phyloP scores from a whole-genome alignment of 345 rosid genomes.

The Heritiera littoralis region DNA sequence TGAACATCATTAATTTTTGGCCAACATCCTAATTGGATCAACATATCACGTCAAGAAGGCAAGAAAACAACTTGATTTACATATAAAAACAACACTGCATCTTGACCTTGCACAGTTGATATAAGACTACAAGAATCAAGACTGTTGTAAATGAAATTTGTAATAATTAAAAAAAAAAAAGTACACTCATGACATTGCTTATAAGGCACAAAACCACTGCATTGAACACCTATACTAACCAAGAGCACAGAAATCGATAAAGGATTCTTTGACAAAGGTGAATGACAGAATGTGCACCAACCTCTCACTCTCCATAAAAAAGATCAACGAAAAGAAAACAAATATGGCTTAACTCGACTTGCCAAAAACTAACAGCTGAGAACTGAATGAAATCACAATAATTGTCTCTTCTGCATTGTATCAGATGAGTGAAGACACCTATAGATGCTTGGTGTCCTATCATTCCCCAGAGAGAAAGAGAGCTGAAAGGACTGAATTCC shows the following conservation, averaged over 20 bases:
- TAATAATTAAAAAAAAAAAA: too few relatives aligned
- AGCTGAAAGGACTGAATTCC: background rate
- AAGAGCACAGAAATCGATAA: background rate
- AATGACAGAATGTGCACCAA: background rate
- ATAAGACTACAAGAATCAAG: background rate
- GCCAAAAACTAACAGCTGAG: background rate
- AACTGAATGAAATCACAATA: background rate
- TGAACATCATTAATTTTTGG: constrained; percentile 64
- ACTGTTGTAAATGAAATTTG: background rate
- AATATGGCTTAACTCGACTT: background rate
- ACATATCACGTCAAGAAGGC: constrained; percentile 25
- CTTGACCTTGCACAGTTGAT: background rate
- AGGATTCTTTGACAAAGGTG: background rate
- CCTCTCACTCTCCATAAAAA: background rate
- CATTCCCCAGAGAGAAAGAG: background rate
- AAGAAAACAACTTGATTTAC: constrained; percentile 11
- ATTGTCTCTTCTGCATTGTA: background rate
- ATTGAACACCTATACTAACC: constrained; percentile 12
- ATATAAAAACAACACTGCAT: constrained; percentile 2
- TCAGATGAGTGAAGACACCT: constrained; percentile 4
- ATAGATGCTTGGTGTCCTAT: background rate
- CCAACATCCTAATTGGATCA: constrained; percentile 68
- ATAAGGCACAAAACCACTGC: background rate
- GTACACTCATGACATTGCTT: background rate
- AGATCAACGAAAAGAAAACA: background rate